Conservation (phyloP, 106 monocot genomes). For the Phalaenopsis equestris region DNA sequence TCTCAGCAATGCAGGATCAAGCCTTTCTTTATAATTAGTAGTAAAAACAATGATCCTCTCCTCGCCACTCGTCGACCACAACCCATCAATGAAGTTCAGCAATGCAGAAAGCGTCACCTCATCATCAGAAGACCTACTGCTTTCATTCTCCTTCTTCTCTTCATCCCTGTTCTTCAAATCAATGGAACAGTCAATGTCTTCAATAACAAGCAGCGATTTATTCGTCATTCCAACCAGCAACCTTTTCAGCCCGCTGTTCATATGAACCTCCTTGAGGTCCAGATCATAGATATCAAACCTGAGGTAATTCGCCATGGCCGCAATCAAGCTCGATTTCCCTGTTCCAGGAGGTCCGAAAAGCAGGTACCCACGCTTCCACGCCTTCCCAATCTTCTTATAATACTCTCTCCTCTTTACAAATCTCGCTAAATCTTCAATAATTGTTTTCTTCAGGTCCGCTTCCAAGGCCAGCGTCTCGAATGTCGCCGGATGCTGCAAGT, state of each 20-base stretch:
- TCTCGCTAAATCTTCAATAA: slow-evolving; percentile 26
- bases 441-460: slow-evolving; percentile 15
- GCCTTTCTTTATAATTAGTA: slow-evolving; percentile 16
- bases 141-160: background rate
- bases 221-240: slow-evolving; percentile 14
- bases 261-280: slow-evolving; percentile 9
- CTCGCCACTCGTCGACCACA: slow-evolving; percentile 17
- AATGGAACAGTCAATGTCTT: slow-evolving; percentile 25
- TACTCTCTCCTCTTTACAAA: slow-evolving; percentile 32
- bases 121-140: background rate
- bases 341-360: slow-evolving; percentile 53
- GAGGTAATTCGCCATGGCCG: slow-evolving; percentile 54
- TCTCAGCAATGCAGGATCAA: slow-evolving; percentile 14
- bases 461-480: slow-evolving; percentile 46
- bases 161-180: slow-evolving; percentile 7
- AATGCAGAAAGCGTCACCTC: slow-evolving; percentile 15
- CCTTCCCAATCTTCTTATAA: slow-evolving; percentile 30
- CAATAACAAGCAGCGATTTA: slow-evolving; percentile 14
- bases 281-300: slow-evolving; percentile 24
- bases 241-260: background rate
- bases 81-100: slow-evolving; percentile 14
- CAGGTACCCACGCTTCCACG: slow-evolving; percentile 53
- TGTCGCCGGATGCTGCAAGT: slow-evolving; percentile 36
- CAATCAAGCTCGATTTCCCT: slow-evolving; percentile 55
- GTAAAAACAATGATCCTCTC: slow-evolving; percentile 19